phyloP scores from a whole-genome alignment of 1,284 basidiomycete genomes.

The Pyrrhoderma lamaoense region DNA sequence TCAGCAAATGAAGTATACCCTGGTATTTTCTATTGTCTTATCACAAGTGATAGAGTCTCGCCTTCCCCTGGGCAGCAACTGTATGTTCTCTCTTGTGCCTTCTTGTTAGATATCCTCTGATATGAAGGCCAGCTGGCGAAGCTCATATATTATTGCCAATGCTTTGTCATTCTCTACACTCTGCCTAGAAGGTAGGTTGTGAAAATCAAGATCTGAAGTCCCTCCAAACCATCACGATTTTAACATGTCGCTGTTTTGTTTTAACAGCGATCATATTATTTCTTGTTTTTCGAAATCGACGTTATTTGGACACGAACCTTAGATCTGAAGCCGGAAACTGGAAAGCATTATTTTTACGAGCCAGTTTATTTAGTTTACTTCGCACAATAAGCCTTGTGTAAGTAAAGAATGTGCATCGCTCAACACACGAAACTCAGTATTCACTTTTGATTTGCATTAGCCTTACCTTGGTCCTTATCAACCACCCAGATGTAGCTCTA shows the following conservation, averaged over 20 bases:
- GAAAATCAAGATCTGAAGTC: neutral
- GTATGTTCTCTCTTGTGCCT: neutral
- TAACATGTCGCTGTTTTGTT: neutral
- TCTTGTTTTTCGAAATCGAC: neutral
- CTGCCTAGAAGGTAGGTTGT: constrained; percentile 9
- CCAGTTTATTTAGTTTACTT: constrained; percentile 14
- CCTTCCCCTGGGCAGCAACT: constrained; percentile 1
- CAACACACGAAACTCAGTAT: neutral
- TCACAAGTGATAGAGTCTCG: constrained; percentile 9
- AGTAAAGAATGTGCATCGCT: neutral
- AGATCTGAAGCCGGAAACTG: neutral
- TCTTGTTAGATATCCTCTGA: too few relatives aligned
- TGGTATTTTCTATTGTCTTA: constrained; percentile 16
- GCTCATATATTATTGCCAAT: neutral
- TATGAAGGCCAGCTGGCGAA: neutral
- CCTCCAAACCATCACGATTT: too few relatives aligned
- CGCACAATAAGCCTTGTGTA: constrained; percentile 12
- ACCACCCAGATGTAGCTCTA: constrained; percentile 12
- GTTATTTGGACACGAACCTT: neutral
- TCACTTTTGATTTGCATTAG: neutral
- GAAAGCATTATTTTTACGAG: constrained; percentile 11
- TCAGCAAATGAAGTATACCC: constrained; percentile 16
- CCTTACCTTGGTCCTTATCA: constrained; percentile 9
- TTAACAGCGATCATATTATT: constrained; percentile 4
- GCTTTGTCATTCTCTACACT: constrained; percentile 13